Conservation (phyloP, 2,329 filamentous ascomycete genomes). For the Verticillium tricorpus region DNA sequence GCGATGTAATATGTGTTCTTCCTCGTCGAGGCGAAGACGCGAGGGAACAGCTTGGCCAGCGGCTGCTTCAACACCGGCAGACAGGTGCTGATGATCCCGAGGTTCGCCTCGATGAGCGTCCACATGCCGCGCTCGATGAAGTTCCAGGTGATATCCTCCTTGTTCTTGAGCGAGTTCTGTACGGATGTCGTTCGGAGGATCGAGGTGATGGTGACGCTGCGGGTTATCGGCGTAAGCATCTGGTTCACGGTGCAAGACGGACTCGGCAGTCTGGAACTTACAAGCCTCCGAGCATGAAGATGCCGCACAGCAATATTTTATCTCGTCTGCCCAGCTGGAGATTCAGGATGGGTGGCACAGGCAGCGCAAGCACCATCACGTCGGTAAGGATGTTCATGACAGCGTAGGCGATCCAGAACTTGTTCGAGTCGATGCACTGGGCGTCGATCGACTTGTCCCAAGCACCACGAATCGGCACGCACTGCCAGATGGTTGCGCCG, state of each 20-base stretch:
- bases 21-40: not conserved
- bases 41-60: not conserved
- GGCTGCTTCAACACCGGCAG: conserved; percentile 9
- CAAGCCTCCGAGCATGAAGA: conserved; percentile 26
- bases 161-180: conserved; percentile 15
- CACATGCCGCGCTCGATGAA: not conserved
- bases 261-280: conserved; percentile 7
- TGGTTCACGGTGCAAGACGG: not conserved
- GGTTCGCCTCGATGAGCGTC: conserved; percentile 9
- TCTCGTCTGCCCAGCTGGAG: conserved; percentile 25
- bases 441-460: conserved; percentile 21
- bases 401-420: conserved; percentile 27
- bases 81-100: conserved; percentile 11
- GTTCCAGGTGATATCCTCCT: conserved; percentile 11
- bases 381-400: conserved; percentile 36
- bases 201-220: conserved; percentile 20
- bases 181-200: conserved; percentile 21
- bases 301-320: conserved; percentile 27
- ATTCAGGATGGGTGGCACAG: conserved; percentile 28
- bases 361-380: conserved; percentile 30
- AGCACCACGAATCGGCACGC: conserved; percentile 26
- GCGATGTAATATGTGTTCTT: not conserved
- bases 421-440: conserved; percentile 25
- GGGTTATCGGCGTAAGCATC: conserved; percentile 1
- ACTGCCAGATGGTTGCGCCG: conserved; percentile 33